Evolutionary conservation across 192 early-diverging fungal genomes (phyloP), one percentile per base, ranked within the genome.

Genomic region (Umbelopsis sp.): DNA sequence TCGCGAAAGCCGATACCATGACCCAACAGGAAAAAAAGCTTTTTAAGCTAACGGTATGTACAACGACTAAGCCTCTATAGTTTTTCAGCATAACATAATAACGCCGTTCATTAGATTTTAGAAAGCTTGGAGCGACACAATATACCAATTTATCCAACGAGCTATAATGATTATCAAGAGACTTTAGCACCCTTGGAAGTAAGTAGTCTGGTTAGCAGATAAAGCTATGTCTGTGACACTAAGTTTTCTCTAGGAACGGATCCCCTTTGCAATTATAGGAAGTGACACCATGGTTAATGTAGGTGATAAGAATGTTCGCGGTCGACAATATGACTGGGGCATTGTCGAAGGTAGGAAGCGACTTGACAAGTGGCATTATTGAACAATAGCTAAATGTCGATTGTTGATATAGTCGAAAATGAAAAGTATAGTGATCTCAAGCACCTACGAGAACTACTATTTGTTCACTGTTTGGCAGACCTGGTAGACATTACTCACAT

Each of bases 341-440:
- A 69, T 82, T 44, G 92, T 93, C 27, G 84, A 93, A 84, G 89
- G 89, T 89, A 81, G 49, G 52, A 51, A 33, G 5, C 1, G 1
- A 41, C 2, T 9, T 74, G 25, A 15, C 16, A 50, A 35, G 46
- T 49, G n/a, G 35, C 20, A 12, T 25, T 49, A 18, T 68, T 8
- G 21, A 21, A 37, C 9, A 18, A 25, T 4, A 9, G 37, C 47
- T 64, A 22, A 35, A 77, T 11, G n/a, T 3, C 35, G 33, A 15
- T 33, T 22, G 33, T 37, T 69, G 27, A 35, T 30, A 8, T 75
- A 89, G 94, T 99, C 67, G 94, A 96, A 78, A 91, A 97, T 77
- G 93, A 95, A 82, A 82, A 81, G 46, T 96, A 98, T 82, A 95
- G 95, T 87, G 97, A 98, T 73, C 97, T 99, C 80, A 85, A 92